Evolutionary conservation across 2,329 filamentous ascomycete genomes (phyloP), one percentile per base, ranked within the genome.

Genomic region (Trichoderma atroviride): DNA sequence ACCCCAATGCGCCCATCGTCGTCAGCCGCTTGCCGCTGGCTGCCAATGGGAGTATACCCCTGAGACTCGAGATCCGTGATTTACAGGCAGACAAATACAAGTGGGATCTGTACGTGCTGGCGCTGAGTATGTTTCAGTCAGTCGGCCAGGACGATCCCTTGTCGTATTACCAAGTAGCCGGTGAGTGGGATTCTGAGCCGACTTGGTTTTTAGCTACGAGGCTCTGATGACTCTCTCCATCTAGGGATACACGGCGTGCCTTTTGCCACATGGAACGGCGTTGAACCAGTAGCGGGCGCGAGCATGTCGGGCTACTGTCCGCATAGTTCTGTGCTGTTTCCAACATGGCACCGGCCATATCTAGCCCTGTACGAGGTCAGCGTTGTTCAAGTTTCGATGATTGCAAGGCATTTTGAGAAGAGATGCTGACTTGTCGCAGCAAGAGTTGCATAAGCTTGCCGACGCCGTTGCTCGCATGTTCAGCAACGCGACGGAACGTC

Each of bases 291-390:
- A 1, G 75, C 82, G 2, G 87, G 86, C 1, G 87, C 85, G 70
- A 82, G 84, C 69, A 80, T 83, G 50, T 83, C 85, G 19, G 93
- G 92, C 61, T 96, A 94, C 78, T 96, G 93, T 78, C 87, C 88
- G 16, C 93, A 97, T 79, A 87, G 85, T 29, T 92, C 91, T 1
- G 88, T 90, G 52, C 81, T 96, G 19, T 96, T 97, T 77, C 88
- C 91, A 50, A 86, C 89, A 50, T 96, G 93, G 93, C 93, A 97
- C 83, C 87, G 93, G 61, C 91, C 92, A 0, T 96, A 95, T 78
- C 82, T 96, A 70, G 85, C 84, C 35, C 78, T 88, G 62, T 87
- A 87, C 69, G 87, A 89, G 82, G 87, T 86, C 71, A 69, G 76
- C 47, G 1, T 9, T 33, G 11, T 1, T 33, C 53, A 37, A 27